phyloP scores from a whole-genome alignment of 768 basidiomycete genomes.

The Mycena indigotica region DNA sequence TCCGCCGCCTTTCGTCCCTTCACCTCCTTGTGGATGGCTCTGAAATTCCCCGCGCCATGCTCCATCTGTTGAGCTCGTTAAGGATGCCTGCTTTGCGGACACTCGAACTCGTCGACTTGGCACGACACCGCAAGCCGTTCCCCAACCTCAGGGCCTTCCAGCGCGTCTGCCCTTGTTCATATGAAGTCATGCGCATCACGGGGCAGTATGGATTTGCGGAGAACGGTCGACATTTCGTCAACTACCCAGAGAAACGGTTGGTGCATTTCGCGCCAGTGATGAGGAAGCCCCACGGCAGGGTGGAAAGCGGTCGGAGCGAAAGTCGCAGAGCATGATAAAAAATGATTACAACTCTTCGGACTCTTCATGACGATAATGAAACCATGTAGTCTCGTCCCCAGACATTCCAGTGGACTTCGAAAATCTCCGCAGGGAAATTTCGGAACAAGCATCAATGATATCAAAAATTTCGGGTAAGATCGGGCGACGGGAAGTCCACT shows the following conservation, averaged over 20 bases:
- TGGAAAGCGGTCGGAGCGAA: background rate
- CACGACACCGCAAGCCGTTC: conserved; percentile 41
- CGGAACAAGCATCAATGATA: too few species aligned
- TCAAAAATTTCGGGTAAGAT: too few species aligned
- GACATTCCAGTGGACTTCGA: too few species aligned
- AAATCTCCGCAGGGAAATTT: too few species aligned
- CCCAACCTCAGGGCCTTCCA: conserved; percentile 50
- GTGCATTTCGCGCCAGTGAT: background rate
- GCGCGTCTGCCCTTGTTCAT: conserved; percentile 37
- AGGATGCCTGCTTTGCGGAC: conserved; percentile 49
- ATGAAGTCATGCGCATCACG: conserved; percentile 19
- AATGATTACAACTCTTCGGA: too few species aligned
- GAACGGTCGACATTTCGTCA: conserved; percentile 1
- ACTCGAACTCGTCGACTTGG: conserved; percentile 51
- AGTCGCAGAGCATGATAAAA: conserved; percentile 2
- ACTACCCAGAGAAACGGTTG: background rate
- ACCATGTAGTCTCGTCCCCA: too few species aligned
- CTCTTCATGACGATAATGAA: too few species aligned
- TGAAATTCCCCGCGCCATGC: conserved; percentile 65
- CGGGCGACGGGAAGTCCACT: too few species aligned
- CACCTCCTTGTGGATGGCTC: conserved; percentile 52
- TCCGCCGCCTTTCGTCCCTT: conserved; percentile 51
- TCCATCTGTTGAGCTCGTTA: conserved; percentile 52
- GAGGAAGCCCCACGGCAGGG: background rate
- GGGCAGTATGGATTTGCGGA: conserved; percentile 13